Base-by-base conservation (phyloP, 169 alveolate genomes). In the Cryptosporidium meleagridis region DNA sequence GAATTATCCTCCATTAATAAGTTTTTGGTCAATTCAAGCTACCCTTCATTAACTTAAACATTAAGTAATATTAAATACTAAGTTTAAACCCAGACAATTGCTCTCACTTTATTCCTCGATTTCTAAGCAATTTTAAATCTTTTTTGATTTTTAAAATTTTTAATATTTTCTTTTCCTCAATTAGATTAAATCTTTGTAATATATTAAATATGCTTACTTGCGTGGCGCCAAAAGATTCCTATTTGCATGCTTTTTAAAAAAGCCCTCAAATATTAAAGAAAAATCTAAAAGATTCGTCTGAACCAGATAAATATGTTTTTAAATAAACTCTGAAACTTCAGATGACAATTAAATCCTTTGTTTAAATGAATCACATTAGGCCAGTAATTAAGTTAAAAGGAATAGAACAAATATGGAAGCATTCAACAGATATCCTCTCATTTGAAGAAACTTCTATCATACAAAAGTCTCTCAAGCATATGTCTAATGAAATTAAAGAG, bases 181-280 rank as follows among this genome's bases (percentile, higher is more conserved):
- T 62, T 65, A 37, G 72, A 65, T 65, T 65, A 7, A 65, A 65
- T 35, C 51, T 29, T 65, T 65, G 51, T 35, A 65, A 29, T 35
- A 65, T 35, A 8, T 8, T 41, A 16, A 8, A 41, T 41, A 16
- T 65, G n/a, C 37, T 71, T 71, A 71, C 85, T 71, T 21, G 85
- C n/a, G 67, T 52, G 59, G 52, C 85, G 85, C 85, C 85, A 71
- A 71, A 71, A 51, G 69, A 69, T 39, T 71, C 67, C 69, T 53
- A 29, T 52, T 71, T 71, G 85, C 85, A 71, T 71, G 85, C 85
- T 71, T 10, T 44, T 6, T 65, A 12, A 3, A 31, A 29, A 33
- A 65, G 31, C 33, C 41, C 67, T 55, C 29, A 55, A 5, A n/a
- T 8, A 8, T 6, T 26, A 6, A 3, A 21, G 23, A 21, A 21